phyloP scores from a whole-genome alignment of 495 filamentous ascomycete species.

The Astrothelium subdiscretum region DNA sequence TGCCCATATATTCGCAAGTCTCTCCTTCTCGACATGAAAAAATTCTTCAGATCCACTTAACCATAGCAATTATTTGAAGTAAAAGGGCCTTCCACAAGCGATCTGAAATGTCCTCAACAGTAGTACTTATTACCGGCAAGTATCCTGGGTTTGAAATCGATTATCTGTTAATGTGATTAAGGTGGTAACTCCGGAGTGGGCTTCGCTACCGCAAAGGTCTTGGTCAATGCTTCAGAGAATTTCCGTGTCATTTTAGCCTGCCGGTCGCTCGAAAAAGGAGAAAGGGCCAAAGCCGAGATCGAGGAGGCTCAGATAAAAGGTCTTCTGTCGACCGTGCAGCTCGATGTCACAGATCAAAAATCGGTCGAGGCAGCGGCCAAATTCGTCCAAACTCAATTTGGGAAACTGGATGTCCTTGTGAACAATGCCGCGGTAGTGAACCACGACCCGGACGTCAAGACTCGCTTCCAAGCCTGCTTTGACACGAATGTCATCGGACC shows the following conservation, averaged over 20 bases:
- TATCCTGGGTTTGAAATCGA: no score
- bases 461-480: slow-evolving; percentile 10
- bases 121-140: no score
- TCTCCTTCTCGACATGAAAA: no score
- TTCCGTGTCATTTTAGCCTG: slow-evolving; percentile 30
- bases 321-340: slow-evolving; percentile 12
- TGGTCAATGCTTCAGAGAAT: slow-evolving; percentile 18
- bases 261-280: slow-evolving; percentile 24
- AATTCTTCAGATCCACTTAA: no score
- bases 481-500: slow-evolving; percentile 29
- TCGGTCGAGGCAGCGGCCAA: slow-evolving; percentile 16
- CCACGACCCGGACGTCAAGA: slow-evolving; percentile 2
- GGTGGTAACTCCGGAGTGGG: slow-evolving; percentile 32
- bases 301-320: slow-evolving; percentile 16
- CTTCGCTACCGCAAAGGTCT: slow-evolving; percentile 21
- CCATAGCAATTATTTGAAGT: no score
- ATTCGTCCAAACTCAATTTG: slow-evolving; percentile 11
- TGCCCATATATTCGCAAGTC: no score
- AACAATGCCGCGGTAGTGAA: slow-evolving; percentile 17
- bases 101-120: no score
- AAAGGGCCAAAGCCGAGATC: slow-evolving; percentile 23
- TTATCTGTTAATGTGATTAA: no score
- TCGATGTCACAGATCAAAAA: slow-evolving; percentile 20
- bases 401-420: slow-evolving; percentile 15
- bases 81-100: no score